phyloP scores from a whole-genome alignment of 2,329 filamentous ascomycete species.

The Tolypocladium nubicola region DNA sequence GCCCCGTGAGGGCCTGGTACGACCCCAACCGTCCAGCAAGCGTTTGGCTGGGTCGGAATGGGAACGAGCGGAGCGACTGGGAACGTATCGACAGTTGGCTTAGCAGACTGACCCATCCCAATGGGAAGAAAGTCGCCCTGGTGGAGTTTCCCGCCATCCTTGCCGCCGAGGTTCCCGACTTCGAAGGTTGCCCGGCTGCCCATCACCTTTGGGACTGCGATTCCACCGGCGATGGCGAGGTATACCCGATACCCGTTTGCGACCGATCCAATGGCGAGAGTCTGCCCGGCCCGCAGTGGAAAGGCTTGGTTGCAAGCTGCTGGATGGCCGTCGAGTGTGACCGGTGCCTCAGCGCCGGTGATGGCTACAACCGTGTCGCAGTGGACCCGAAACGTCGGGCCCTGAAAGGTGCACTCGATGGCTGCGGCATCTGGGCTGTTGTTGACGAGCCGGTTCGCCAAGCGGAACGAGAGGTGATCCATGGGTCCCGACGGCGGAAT shows the following conservation, averaged over 20 bases:
- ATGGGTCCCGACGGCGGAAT: constrained; percentile 31
- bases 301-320: constrained; percentile 12
- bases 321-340: constrained; percentile 13
- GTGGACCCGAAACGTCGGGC: constrained; percentile 24
- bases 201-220: constrained; percentile 21
- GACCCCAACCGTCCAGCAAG: constrained; percentile 20
- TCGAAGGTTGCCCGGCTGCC: constrained; percentile 21
- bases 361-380: constrained; percentile 19
- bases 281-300: constrained; percentile 13
- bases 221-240: constrained; percentile 21
- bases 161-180: constrained; percentile 21
- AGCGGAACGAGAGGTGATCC: constrained; percentile 23
- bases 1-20: constrained; percentile 28
- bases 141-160: constrained; percentile 20
- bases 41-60: constrained; percentile 13
- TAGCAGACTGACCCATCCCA: not conserved
- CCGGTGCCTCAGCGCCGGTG: constrained; percentile 15
- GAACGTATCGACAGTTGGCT: accelerated
- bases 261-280: constrained; percentile 13
- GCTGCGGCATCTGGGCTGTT: constrained; percentile 18
- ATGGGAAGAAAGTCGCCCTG: constrained; percentile 18
- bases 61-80: constrained; percentile 4
- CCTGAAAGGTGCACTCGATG: constrained; percentile 23
- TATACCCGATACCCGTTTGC: constrained; percentile 22
- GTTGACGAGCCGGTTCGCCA: constrained; percentile 23